phyloP scores from a whole-genome alignment of 2,329 filamentous ascomycete species.

The Chaetomium strumarium region DNA sequence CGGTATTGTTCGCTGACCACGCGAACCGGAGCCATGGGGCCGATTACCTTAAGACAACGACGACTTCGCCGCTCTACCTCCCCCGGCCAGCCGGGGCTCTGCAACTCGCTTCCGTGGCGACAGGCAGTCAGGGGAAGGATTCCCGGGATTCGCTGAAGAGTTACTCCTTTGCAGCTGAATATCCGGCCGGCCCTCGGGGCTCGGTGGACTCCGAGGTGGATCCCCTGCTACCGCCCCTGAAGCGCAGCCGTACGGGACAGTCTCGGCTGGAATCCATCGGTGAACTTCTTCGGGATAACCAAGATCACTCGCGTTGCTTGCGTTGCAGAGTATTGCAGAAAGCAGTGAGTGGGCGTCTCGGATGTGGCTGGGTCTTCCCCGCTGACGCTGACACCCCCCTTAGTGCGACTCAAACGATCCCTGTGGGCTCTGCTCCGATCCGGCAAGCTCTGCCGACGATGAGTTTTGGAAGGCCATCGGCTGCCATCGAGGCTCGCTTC shows the following conservation, averaged over 20 bases:
- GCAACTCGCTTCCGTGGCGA: slow-evolving; percentile 33
- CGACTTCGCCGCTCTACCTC: slow-evolving; percentile 36
- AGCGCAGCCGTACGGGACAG: slow-evolving; percentile 47
- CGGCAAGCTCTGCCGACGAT: slow-evolving; percentile 32
- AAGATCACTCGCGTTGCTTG: slow-evolving; percentile 44
- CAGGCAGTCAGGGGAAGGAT: slow-evolving; percentile 32
- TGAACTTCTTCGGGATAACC: slow-evolving; percentile 42
- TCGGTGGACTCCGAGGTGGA: slow-evolving; percentile 45
- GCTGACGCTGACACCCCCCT: slow-evolving; percentile 19
- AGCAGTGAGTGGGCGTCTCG: slow-evolving; percentile 34
- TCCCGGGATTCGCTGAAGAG: slow-evolving; percentile 37
- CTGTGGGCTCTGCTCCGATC: slow-evolving; percentile 42
- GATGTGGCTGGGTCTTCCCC: neutral
- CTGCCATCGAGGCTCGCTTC: slow-evolving; percentile 46
- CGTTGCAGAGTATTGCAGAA: slow-evolving; percentile 44
- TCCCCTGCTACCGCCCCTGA: slow-evolving; percentile 48
- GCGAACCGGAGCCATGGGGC: slow-evolving; percentile 27
- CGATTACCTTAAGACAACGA: slow-evolving; percentile 32
- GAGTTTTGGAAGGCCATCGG: slow-evolving; percentile 46
- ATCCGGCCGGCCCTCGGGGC: slow-evolving; percentile 32
- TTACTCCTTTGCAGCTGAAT: slow-evolving; percentile 38
- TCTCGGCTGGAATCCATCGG: slow-evolving; percentile 52
- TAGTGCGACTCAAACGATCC: slow-evolving; percentile 49
- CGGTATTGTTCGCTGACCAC: slow-evolving; percentile 33
- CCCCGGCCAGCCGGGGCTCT: slow-evolving; percentile 30